Percentiles rank a stretch among this genome's conserved stretches.
Conservation (phyloP, 257 asterid genomes). For the Forsythia viridissima region DNA sequence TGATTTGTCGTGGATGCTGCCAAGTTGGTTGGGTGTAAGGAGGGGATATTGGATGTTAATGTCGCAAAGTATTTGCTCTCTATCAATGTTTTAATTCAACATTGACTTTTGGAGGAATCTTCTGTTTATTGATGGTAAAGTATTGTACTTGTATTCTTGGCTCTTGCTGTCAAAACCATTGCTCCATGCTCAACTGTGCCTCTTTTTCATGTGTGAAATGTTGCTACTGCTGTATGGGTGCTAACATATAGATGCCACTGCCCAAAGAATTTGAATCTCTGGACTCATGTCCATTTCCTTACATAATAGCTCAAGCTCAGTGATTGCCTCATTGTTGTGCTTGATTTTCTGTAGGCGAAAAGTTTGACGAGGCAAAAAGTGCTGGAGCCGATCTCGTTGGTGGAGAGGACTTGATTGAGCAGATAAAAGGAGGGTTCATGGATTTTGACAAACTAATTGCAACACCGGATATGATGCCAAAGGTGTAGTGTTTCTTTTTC, state of each 20-base stretch:
- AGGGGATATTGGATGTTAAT: too few relatives aligned
- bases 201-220: neutral
- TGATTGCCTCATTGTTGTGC: slow-evolving; percentile 28
- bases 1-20: too few relatives aligned
- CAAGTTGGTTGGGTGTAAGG: too few relatives aligned
- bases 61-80: too few relatives aligned
- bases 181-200: too few relatives aligned
- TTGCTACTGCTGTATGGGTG: neutral
- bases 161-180: too few relatives aligned
- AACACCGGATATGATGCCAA: slow-evolving; percentile 99
- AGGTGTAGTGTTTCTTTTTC: slow-evolving; percentile 45
- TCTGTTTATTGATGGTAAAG: too few relatives aligned
- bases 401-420: slow-evolving; percentile 90
- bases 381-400: slow-evolving; percentile 99
- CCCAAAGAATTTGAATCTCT: neutral
- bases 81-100: too few relatives aligned
- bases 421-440: slow-evolving; percentile 93
- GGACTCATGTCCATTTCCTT: neutral
- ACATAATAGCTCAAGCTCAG: neutral
- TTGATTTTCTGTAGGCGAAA: slow-evolving; percentile 67
- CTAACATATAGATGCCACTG: neutral
- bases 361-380: slow-evolving; percentile 94
- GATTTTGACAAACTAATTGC: slow-evolving; percentile 95
- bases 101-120: too few relatives aligned
- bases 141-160: too few relatives aligned